Evolutionary conservation across 1,284 basidiomycete species (phyloP), one percentile per base, ranked within the genome.

Genomic region (Sporisorium exsertum): DNA sequence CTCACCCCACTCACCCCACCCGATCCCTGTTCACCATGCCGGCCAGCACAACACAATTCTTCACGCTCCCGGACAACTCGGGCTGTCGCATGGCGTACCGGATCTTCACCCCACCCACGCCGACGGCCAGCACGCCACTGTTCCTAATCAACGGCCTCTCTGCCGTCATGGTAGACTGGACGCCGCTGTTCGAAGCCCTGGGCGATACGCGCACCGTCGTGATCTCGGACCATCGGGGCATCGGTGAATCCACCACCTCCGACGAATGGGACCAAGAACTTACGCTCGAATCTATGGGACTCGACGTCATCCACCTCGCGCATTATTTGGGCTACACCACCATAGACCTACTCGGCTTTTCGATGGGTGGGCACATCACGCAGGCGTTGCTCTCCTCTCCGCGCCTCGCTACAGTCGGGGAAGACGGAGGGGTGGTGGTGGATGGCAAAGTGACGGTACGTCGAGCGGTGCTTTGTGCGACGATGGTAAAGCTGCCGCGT

Each of bases 141-240:
- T 79, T 79, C 45, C 64, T 84, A 33, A 72, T 85, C 64, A 85
- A 81, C 50, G 83, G 83, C 18, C 64, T 85, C n/a, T 76, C 71
- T 0, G 81, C 80, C 5, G 77, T 82, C 13, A 83, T 85, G 81
- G 58, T 62, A 3, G 81, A 84, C 47, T 85, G 83, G 83, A 63
- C 62, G 1, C 75, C 77, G 2, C 66, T 85, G 4, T 78, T 80
- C 12, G 65, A 78, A 26, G 47, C 66, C 0, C 64, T 85, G 3
- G 72, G 55, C 0, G 20, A 47, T 13, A 64, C 67, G 5, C 76
- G 82, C 9, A 52, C 65, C 5, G 77, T 82, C 0, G 55, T 85
- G 8, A 70, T 82, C 47, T 79, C 77, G 5, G 84, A 85, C 55
- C 81, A 83, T 49, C 77, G 82, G 9, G 84, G 78, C 1, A 80